Percentiles rank a stretch among this genome's conserved stretches.
These are phyloP conservation scores for Plantago lanceolata DNA, from an alignment of 305 asterid species.

Conservation along the genomic window DNA sequence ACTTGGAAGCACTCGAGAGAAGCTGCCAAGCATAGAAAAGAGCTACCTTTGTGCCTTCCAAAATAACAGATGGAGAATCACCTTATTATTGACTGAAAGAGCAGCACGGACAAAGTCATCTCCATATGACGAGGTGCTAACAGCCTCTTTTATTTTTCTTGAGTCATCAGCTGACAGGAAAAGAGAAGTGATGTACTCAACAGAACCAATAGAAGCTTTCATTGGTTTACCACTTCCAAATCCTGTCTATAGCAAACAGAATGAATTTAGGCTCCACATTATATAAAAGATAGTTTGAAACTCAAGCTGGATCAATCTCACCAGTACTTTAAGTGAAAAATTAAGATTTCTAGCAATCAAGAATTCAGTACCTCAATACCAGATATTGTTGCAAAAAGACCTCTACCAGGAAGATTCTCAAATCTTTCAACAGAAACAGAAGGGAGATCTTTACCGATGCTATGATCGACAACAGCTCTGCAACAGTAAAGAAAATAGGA, in stretches of 20 bases:
- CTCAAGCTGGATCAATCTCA: neutral
- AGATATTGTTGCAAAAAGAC: conserved; percentile 84
- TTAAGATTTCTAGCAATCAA: conserved; percentile 7
- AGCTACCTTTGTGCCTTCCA: neutral
- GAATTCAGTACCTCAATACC: conserved; percentile 60
- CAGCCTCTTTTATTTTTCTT: conserved; percentile 61
- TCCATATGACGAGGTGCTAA: conserved; percentile 66
- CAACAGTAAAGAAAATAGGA: conserved; percentile 29
- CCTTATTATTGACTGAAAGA: conserved; percentile 81
- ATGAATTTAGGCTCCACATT: conserved; percentile 26
- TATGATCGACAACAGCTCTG: conserved; percentile 97
- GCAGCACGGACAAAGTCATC: conserved; percentile 81
- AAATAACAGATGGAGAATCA: conserved; percentile 18
- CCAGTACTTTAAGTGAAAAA: neutral
- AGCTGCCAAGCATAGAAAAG: neutral
- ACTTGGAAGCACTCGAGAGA: neutral
- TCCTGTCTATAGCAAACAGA: conserved; percentile 64
- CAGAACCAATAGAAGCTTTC: conserved; percentile 93
- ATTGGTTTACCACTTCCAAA: conserved; percentile 70
- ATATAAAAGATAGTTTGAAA: conserved; percentile 6
- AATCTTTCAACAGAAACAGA: conserved; percentile 81
- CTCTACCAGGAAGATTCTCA: conserved; percentile 94
- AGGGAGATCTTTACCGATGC: conserved; percentile 90
- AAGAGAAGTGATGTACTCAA: conserved; percentile 83
- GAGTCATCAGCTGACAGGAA: conserved; percentile 70